Conservation (phyloP, 306 rosid genomes). For the Parietaria judaica region DNA sequence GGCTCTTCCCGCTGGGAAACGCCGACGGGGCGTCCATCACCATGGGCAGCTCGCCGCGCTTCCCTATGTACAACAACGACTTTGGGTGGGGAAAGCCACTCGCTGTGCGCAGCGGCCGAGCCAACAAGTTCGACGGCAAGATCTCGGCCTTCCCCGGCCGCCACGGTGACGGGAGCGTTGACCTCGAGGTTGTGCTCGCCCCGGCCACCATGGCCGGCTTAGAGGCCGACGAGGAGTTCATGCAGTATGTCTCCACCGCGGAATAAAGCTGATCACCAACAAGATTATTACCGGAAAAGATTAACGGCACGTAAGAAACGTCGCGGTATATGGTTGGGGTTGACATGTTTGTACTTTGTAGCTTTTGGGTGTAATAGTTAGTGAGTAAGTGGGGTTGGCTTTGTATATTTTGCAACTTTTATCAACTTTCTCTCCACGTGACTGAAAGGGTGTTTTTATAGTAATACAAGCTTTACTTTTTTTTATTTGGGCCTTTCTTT, state of each 20-base stretch:
- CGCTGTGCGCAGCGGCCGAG: conserved; percentile 66
- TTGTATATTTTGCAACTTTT: conserved; percentile 4
- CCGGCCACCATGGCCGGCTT: conserved; percentile 70
- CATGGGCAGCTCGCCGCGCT: conserved; percentile 90
- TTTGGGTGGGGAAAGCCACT: conserved; percentile 81
- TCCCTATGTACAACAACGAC: conserved; percentile 82
- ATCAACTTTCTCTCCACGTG: conserved; percentile 10
- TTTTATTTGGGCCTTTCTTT: too few relatives aligned
- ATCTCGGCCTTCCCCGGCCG: conserved; percentile 73
- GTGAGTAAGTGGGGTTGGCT: background rate
- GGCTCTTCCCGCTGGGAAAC: conserved; percentile 77
- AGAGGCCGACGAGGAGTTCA: conserved; percentile 54
- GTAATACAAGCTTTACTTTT: background rate
- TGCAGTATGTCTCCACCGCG: conserved; percentile 48
- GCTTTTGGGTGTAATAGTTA: background rate
- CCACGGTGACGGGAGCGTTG: conserved; percentile 75
- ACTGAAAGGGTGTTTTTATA: background rate
- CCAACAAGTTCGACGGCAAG: conserved; percentile 85
- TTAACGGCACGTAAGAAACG: too few relatives aligned
- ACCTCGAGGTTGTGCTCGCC: conserved; percentile 73
- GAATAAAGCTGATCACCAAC: background rate
- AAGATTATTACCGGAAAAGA: too few relatives aligned
- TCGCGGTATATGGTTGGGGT: background rate
- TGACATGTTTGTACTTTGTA: background rate
- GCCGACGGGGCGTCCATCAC: conserved; percentile 79